Percentiles rank a stretch among this genome's conserved stretches.
phyloP scores from a whole-genome alignment of 257 asterid genomes.

The Leptodermis oblonga region DNA sequence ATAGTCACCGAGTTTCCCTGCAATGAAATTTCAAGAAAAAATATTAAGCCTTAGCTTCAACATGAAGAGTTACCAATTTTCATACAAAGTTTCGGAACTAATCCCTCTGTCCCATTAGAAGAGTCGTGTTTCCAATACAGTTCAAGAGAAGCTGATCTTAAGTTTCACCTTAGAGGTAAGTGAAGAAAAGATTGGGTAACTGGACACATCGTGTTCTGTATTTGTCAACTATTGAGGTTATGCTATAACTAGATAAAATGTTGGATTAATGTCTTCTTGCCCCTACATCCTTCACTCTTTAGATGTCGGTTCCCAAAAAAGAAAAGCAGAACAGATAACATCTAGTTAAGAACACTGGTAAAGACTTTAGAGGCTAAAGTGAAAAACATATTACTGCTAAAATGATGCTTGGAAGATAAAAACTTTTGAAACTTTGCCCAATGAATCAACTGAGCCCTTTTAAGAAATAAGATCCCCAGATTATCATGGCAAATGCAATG shows the following conservation, averaged over 20 bases:
- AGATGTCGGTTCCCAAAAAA: neutral
- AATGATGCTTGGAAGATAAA: neutral
- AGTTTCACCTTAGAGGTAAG: neutral
- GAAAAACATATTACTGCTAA: neutral
- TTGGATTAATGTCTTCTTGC: neutral
- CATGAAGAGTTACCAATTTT: neutral
- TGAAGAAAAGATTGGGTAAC: neutral
- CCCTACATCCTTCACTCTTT: neutral
- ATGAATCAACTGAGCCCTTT: neutral
- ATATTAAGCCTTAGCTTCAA: neutral
- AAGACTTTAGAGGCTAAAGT: neutral
- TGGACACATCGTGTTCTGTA: no score
- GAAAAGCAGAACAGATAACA: neutral
- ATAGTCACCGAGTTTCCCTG: conserved; percentile 70
- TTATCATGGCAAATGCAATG: neutral
- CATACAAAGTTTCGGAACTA: neutral
- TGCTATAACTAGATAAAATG: neutral
- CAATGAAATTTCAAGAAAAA: conserved; percentile 10
- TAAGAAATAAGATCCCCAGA: neutral
- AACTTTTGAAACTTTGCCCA: neutral
- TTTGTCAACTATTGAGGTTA: neutral
- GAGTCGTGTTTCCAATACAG: no score
- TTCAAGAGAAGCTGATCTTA: neutral
- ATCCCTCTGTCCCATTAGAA: no score
- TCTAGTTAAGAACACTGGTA: neutral